Conservation (phyloP, 768 basidiomycete species). For the Podaxis sp. region DNA sequence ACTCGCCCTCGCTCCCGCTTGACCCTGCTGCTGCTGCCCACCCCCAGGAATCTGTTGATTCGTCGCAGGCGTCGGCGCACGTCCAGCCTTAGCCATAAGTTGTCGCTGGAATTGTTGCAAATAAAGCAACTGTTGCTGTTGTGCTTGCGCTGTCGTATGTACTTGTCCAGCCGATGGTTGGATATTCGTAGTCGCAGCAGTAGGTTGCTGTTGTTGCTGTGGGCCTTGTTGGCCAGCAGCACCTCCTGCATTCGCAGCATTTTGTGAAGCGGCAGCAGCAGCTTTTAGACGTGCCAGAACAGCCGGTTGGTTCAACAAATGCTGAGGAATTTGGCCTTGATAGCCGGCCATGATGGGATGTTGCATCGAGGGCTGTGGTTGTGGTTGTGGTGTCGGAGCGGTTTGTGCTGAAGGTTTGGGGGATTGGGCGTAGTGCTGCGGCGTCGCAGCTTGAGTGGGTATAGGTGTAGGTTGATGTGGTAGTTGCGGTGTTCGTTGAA, state of each 20-base stretch:
- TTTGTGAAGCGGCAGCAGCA: constrained; percentile 19
- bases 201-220: constrained; percentile 21
- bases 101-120: constrained; percentile 17
- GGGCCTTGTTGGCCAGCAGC: constrained; percentile 18
- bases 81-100: not conserved
- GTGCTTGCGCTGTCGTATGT: constrained; percentile 14
- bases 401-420: constrained; percentile 17
- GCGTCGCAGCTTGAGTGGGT: constrained; percentile 13
- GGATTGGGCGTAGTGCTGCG: constrained; percentile 17
- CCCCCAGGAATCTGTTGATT: not conserved
- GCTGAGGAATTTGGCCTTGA: constrained; percentile 16
- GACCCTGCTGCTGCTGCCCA: not conserved
- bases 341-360: not conserved
- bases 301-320: constrained; percentile 15
- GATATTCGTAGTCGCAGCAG: constrained; percentile 26
- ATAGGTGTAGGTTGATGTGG: constrained; percentile 6
- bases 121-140: constrained; percentile 15
- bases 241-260: constrained; percentile 3
- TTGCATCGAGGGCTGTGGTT: constrained; percentile 13
- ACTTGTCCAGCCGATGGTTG: constrained; percentile 15
- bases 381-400: constrained; percentile 13
- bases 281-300: constrained; percentile 26
- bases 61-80: not conserved
- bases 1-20: not conserved
- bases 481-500: constrained; percentile 10